Percentiles rank a stretch among this genome's conserved stretches.
Evolutionary conservation across 192 early-diverging fungal genomes (phyloP).

Genomic region (Podila epicladia): DNA sequence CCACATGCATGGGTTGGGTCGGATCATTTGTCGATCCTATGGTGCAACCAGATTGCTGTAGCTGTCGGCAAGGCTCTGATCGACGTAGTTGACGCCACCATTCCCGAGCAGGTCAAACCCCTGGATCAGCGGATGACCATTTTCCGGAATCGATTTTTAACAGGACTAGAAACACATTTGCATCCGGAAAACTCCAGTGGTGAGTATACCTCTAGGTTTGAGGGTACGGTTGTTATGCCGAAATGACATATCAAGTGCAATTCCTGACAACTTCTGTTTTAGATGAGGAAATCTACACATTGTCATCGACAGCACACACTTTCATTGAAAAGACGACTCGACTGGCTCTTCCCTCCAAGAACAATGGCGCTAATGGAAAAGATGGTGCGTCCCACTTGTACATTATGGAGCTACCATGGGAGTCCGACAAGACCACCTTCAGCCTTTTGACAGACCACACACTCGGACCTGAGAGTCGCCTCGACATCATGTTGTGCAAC

Average conservation of each 20-base stretch:
- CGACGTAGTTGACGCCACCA: constrained; percentile 70
- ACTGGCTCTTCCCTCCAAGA: constrained; percentile 17
- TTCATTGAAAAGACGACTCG: constrained; percentile 7
- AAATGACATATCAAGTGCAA: too few relatives aligned
- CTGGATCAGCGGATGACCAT: constrained; percentile 70
- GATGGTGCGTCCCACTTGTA: constrained; percentile 32
- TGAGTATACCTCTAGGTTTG: background rate
- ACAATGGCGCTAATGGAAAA: constrained; percentile 4
- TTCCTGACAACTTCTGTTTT: background rate
- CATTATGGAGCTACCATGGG: constrained; percentile 51
- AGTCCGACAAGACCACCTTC: constrained; percentile 47
- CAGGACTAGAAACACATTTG: constrained; percentile 56
- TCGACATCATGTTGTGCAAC: constrained; percentile 59
- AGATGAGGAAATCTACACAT: constrained; percentile 11
- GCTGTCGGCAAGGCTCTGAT: constrained; percentile 69
- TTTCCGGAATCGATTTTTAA: constrained; percentile 69
- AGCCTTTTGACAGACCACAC: constrained; percentile 56
- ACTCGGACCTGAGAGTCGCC: constrained; percentile 34
- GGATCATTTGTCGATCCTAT: constrained; percentile 89
- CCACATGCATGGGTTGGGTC: constrained; percentile 89
- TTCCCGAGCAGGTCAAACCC: constrained; percentile 69
- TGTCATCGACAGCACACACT: constrained; percentile 22
- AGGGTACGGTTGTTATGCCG: background rate
- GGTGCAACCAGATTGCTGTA: constrained; percentile 90
- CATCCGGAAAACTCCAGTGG: too few relatives aligned